Base-by-base conservation (phyloP, 495 filamentous ascomycete species). In the Cercophora scortea region DNA sequence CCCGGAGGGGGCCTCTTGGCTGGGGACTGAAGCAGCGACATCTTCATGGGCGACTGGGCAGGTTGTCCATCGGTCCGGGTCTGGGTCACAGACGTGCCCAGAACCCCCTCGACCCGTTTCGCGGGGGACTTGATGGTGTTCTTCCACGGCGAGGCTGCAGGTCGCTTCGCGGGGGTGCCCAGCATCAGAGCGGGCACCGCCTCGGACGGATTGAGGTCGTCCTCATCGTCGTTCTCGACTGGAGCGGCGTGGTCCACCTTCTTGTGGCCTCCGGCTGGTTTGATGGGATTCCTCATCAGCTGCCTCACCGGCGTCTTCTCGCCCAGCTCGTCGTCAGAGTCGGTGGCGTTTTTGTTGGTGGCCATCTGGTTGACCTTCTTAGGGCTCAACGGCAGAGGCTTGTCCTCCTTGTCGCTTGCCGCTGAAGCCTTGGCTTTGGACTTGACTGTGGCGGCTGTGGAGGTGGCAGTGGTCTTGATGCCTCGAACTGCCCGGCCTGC, bases 331-430 rank as follows among this genome's bases (percentile, higher is more conserved):
- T 80, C 69, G 56, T 81, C 78, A 48, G 80, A 77, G 36, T 81
- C 77, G 6, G 76, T 78, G 15, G 66, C 64, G 16, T 53, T 44
- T 16, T 71, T 65, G 44, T 61, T 67, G 42, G 70, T 32, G 8
- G 65, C 46, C 47, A 80, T 61, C 65, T 79, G 74, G 42, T 71
- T 78, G 58, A 75, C 68, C 66, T 81, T 81, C 71, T 78, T 81
- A 63, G 78, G 78, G 61, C 76, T 79, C 38, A 81, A 53, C 33
- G 66, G 66, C 36, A 56, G 53, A 17, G 62, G 60, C 54, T 64
- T 69, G 35, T 57, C 49, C 16, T 42, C 47, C n/a, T 58, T 57
- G 3, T 60, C 49, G 19, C 51, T 48, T 50, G 45, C 12, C 39
- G 41, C 10, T 41, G 48, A 15, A 8, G 48, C 16, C 25, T 25